Evolutionary conservation across 1,284 basidiomycete species (phyloP), one percentile per base, ranked within the genome.

Genomic region (Cutaneotrichosporon sp.): DNA sequence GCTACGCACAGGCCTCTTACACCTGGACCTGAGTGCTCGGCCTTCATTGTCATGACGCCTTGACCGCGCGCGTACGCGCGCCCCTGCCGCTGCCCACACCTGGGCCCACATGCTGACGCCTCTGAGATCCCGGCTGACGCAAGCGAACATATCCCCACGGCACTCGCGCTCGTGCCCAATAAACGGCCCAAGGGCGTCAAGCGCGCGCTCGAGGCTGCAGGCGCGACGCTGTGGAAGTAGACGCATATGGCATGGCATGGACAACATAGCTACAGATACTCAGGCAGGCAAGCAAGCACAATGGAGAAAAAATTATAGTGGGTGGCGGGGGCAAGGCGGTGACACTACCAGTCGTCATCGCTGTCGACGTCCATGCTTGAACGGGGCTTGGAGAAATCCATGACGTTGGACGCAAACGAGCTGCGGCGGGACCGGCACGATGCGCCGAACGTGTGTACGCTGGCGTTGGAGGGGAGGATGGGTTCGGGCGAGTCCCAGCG

Each of bases 151-250:
- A 62, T 65, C 2, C 72, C 78, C 0, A 79, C 78, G 0, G 78
- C 77, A 12, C 57, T 80, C 13, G 78, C 78, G 7, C 61, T 79
- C 23, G 72, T 77, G 13, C 78, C 78, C 1, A 80, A 80, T 49
- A 71, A 74, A 34, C 70, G 77, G 42, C 77, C 77, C 4, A 74
- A 77, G 60, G 59, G 65, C 15, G 59, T 79, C 10, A 77, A 76
- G 52, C 73, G 71, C 58, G 60, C 76, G 2, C 60, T 79, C 4
- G 71, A 76, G 30, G 65, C 71, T 15, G 72, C 69, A 35, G 65
- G 65, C 38, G 68, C 64, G 23, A 54, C 60, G 43, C 44, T 76
- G n/a, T 76, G 72, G 67, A 60, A 60, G 43, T 72, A 45, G 33
- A 9, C 8, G 36, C 7, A 10, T 30, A 30, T 7, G 26, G 26